phyloP scores from a whole-genome alignment of 257 asterid species.

The Salvia hispanica region DNA sequence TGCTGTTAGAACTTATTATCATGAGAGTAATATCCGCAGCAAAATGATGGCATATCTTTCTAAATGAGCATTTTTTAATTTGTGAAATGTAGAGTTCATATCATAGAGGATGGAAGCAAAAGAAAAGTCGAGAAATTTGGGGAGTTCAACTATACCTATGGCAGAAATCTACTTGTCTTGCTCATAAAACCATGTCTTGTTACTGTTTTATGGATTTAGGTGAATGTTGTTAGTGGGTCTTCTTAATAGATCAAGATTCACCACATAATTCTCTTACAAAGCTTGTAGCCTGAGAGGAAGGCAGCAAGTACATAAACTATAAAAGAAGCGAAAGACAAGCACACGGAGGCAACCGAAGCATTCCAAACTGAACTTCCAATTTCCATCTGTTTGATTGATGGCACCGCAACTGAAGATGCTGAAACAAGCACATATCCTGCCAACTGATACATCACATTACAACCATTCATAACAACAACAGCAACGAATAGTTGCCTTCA shows the following conservation, averaged over 20 bases:
- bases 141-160: no score
- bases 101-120: no score
- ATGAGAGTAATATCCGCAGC: no score
- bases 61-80: no score
- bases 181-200: no score
- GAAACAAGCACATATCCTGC: slow-evolving; percentile 74
- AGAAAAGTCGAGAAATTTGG: no score
- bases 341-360: slow-evolving; percentile 51
- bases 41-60: no score
- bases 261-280: slow-evolving; percentile 77
- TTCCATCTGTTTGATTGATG: slow-evolving; percentile 46
- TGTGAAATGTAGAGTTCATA: no score
- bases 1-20: no score
- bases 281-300: slow-evolving; percentile 66
- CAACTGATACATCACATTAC: slow-evolving; percentile 44
- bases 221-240: no score
- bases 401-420: slow-evolving; percentile 62
- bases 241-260: slow-evolving; percentile 7
- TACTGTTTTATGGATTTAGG: no score
- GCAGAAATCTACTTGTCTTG: no score
- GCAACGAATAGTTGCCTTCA: background rate
- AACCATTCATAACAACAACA: background rate
- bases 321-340: slow-evolving; percentile 58
- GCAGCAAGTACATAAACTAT: slow-evolving; percentile 47
- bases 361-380: slow-evolving; percentile 44